Conservation (phyloP, 371 early-diverging fungal genomes). For the Cokeromyces recurvatus region DNA sequence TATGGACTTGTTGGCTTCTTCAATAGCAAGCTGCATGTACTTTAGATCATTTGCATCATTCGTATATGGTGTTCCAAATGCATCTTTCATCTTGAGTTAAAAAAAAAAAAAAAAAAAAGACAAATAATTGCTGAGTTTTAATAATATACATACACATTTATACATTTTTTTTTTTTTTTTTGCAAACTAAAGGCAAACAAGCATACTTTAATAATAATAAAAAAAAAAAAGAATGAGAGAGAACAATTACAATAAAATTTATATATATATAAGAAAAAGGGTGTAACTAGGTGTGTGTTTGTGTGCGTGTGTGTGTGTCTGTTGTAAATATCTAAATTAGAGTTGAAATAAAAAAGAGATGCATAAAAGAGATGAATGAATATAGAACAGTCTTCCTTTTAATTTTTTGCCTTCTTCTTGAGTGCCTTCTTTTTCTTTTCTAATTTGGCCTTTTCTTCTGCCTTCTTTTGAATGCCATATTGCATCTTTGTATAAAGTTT, state of each 20-base stretch:
- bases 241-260: no score
- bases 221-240: no score
- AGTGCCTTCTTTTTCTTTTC: constrained; percentile 40
- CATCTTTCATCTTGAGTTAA: constrained; percentile 10
- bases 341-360: no score
- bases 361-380: no score
- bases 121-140: not conserved
- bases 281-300: no score
- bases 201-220: no score
- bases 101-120: constrained; percentile 1
- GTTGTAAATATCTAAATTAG: no score
- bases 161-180: not conserved
- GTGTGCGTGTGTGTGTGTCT: no score
- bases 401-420: constrained; percentile 20
- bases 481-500: constrained; percentile 80
- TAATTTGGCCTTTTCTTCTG: constrained; percentile 50
- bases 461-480: constrained; percentile 61
- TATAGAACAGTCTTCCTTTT: no score
- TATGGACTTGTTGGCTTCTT: constrained; percentile 65
- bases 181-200: no score
- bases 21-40: constrained; percentile 26
- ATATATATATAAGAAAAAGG: no score
- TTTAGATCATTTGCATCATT: constrained; percentile 21
- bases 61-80: constrained; percentile 30
- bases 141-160: not conserved